Percentiles rank a stretch among this genome's conserved stretches.
phyloP scores from a whole-genome alignment of 306 rosid species.

The Dryas drummondii region DNA sequence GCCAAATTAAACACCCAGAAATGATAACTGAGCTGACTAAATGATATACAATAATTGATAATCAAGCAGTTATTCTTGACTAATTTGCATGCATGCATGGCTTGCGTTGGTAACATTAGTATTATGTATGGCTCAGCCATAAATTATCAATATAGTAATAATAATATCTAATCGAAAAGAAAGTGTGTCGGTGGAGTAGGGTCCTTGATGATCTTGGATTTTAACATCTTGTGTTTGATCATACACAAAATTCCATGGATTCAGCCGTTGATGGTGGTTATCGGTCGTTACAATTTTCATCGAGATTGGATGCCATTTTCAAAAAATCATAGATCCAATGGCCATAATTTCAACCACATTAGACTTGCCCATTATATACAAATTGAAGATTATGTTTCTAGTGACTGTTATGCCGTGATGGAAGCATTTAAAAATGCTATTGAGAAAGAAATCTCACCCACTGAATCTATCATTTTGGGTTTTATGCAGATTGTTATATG shows the following conservation, averaged over 20 bases:
- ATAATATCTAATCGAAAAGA: background rate
- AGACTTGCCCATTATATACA: background rate
- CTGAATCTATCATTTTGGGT: slow-evolving; percentile 19
- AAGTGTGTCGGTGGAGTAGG: slow-evolving; percentile 16
- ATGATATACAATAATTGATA: background rate
- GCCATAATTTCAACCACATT: background rate
- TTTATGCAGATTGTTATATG: background rate
- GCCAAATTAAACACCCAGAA: background rate
- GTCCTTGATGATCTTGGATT: slow-evolving; percentile 4
- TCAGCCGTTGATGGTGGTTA: slow-evolving; percentile 42
- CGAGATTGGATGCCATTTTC: background rate
- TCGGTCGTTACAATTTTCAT: slow-evolving; percentile 27
- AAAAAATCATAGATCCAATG: background rate
- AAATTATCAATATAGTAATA: background rate
- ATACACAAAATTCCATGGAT: slow-evolving; percentile 29
- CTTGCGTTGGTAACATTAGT: background rate
- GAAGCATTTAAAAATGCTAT: background rate
- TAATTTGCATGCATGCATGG: background rate
- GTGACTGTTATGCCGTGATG: background rate
- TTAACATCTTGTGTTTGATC: background rate
- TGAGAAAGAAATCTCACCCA: slow-evolving; percentile 29
- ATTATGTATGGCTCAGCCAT: background rate
- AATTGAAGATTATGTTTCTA: background rate
- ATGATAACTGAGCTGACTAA: background rate
- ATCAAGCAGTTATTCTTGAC: slow-evolving; percentile 10